phyloP scores from a whole-genome alignment of 495 filamentous ascomycete genomes.

The Xylaria flabelliformis region DNA sequence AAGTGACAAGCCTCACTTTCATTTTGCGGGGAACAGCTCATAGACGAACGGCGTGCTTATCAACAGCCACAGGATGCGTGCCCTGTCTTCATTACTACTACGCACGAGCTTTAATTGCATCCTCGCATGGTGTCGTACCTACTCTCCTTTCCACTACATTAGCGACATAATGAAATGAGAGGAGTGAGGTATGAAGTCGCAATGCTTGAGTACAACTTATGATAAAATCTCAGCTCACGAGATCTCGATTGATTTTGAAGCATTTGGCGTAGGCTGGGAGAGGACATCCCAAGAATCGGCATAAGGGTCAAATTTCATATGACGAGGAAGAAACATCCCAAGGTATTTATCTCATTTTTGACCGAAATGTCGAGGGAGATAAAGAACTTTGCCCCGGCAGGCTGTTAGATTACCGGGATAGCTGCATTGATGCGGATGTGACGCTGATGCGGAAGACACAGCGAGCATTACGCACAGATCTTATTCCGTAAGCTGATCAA shows the following conservation, averaged over 20 bases:
- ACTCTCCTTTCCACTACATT: constrained; percentile 7
- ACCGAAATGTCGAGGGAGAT: no score
- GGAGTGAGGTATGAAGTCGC: background rate
- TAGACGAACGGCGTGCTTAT: background rate
- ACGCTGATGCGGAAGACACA: background rate
- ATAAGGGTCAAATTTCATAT: background rate
- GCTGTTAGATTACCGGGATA: background rate
- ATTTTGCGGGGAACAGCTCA: background rate
- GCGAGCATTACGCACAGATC: background rate
- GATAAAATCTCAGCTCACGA: background rate
- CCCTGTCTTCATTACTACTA: background rate
- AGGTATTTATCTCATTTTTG: background rate
- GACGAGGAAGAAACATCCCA: background rate
- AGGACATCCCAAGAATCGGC: background rate
- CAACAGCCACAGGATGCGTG: background rate
- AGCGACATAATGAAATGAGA: background rate
- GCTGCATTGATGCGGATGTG: background rate
- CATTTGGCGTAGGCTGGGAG: background rate
- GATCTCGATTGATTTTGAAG: background rate
- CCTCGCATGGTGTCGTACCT: background rate
- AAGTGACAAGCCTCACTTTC: background rate
- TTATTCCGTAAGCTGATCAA: background rate
- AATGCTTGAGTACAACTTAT: background rate
- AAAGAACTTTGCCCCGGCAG: no score
- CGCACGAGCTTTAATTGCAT: background rate